A percentile compares a stretch with the other conserved stretches of the same genome.
These are phyloP conservation scores for Solanum clarkiae DNA, from an alignment of 257 asterid genomes.

Conservation along the genomic window DNA sequence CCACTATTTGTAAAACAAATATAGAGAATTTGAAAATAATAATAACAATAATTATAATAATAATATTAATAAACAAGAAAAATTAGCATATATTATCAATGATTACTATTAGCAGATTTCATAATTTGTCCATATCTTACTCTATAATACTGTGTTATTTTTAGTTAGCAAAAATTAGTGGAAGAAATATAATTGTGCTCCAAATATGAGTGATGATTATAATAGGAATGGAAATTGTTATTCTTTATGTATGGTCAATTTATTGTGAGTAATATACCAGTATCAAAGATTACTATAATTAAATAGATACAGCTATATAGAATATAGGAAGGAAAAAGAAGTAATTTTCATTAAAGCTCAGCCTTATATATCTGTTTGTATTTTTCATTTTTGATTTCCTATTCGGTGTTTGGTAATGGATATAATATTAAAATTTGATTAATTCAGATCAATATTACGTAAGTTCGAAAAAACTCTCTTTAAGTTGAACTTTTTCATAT, in stretches of 20 bases:
- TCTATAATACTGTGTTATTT: neutral
- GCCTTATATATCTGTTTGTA: neutral
- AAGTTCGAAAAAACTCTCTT: fast-evolving
- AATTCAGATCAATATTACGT: fast-evolving
- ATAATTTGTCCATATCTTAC: neutral
- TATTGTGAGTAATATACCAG: neutral
- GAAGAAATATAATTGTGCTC: neutral
- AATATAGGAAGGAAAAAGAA: neutral
- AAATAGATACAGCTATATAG: neutral
- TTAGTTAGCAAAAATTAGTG: neutral
- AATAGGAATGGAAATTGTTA: neutral
- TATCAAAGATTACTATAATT: neutral
- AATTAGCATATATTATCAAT: too few species aligned
- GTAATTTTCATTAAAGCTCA: neutral
- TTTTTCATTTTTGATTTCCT: too few species aligned
- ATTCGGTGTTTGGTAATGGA: fast-evolving
- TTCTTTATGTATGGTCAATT: neutral
- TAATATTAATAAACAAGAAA: neutral
- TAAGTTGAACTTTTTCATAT: neutral
- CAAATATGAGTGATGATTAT: neutral
- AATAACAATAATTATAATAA: neutral
- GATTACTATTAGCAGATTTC: neutral
- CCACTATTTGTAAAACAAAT: neutral
- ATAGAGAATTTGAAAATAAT: neutral
- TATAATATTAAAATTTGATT: neutral